Evolutionary conservation across 257 asterid genomes (phyloP).

Genomic region (Plectranthus barbatus): DNA sequence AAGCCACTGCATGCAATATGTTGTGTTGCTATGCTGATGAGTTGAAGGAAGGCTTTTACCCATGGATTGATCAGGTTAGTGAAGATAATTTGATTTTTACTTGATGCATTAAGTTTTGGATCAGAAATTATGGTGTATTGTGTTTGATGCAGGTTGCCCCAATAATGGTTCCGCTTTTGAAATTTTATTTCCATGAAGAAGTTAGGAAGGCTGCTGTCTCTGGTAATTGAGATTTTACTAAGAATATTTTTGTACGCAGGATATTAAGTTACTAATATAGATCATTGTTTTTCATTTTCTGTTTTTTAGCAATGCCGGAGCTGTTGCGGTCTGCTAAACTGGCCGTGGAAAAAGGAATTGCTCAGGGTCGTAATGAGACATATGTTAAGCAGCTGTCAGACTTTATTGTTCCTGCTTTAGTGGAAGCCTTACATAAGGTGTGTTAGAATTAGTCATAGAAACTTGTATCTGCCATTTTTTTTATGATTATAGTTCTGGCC

Average conservation of each 20-base stretch:
- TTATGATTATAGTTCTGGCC: constrained; percentile 1
- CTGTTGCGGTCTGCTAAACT: constrained; percentile 80
- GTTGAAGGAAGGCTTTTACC: constrained; percentile 95
- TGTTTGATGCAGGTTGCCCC: constrained; percentile 75
- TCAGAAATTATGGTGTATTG: background rate
- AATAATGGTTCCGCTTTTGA: constrained; percentile 77
- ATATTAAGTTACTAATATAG: background rate
- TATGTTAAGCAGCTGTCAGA: constrained; percentile 75
- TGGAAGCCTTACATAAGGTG: constrained; percentile 87
- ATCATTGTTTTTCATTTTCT: background rate
- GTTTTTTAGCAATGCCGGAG: constrained; percentile 86
- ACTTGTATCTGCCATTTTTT: background rate
- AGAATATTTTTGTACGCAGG: background rate
- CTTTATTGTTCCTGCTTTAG: constrained; percentile 64
- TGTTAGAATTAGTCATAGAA: background rate
- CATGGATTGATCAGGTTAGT: constrained; percentile 98
- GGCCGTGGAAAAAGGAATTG: constrained; percentile 91
- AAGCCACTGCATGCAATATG: constrained; percentile 99
- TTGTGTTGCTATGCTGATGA: constrained; percentile 98
- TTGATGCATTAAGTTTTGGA: background rate
- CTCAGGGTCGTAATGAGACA: constrained; percentile 78
- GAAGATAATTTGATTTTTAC: constrained; percentile 8
- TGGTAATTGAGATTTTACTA: constrained; percentile 37
- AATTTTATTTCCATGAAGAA: constrained; percentile 97
- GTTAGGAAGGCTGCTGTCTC: constrained; percentile 98